A percentile compares a stretch with the other conserved stretches of the same genome.
phyloP scores from a whole-genome alignment of 2,329 filamentous ascomycete genomes.

The Boeremia exigua region DNA sequence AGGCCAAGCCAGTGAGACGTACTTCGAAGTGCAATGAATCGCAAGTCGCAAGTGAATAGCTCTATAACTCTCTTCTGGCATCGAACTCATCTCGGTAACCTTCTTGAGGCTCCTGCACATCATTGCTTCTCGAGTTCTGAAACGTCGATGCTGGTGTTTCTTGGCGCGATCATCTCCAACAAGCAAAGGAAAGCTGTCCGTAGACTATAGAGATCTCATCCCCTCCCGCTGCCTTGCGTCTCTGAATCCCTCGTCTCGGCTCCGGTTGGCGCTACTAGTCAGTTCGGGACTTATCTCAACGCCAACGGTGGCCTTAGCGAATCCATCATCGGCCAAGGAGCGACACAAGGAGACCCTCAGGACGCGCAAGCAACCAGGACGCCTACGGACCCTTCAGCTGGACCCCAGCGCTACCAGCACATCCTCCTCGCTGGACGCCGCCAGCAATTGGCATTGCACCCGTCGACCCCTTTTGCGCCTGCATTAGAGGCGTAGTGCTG shows the following conservation, averaged over 20 bases:
- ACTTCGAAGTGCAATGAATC: background rate
- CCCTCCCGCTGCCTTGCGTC: constrained; percentile 24
- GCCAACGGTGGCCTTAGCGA: constrained; percentile 46
- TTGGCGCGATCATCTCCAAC: constrained; percentile 19
- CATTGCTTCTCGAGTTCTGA: constrained; percentile 32
- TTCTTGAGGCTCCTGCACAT: constrained; percentile 24
- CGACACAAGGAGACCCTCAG: constrained; percentile 22
- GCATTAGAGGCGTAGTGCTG: constrained; percentile 20
- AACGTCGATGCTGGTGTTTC: constrained; percentile 34
- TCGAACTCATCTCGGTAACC: constrained; percentile 8
- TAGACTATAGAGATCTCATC: constrained; percentile 7
- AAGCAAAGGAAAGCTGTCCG: constrained; percentile 26
- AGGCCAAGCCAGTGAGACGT: background rate
- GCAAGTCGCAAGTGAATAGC: background rate
- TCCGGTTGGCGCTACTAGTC: constrained; percentile 30
- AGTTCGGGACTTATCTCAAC: constrained; percentile 27
- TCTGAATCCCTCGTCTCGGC: constrained; percentile 31
- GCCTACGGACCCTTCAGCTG: constrained; percentile 14
- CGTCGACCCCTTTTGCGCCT: constrained; percentile 2
- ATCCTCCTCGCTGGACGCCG: constrained; percentile 12
- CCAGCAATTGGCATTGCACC: constrained; percentile 24
- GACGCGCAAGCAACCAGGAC: constrained; percentile 30
- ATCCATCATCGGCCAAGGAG: constrained; percentile 40
- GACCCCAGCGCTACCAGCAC: constrained; percentile 8
- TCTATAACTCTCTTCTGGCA: background rate